Base-by-base conservation (phyloP, 352 stramenopile species). In the Peronosclerospora sorghi region DNA sequence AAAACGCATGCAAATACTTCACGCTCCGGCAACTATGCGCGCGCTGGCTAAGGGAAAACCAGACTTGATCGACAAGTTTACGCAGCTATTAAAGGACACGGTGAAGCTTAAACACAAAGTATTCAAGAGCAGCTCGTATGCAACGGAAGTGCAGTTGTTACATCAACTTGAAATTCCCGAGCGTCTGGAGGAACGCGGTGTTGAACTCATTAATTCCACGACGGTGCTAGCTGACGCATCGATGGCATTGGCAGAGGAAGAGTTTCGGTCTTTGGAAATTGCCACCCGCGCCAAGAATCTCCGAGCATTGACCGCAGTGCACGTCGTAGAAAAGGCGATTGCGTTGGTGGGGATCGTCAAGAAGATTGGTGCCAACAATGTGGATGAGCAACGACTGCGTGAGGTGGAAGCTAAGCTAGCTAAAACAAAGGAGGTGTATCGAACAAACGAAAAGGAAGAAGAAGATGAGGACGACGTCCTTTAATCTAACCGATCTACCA, bases 31-130 rank as follows among this genome's bases (percentile, higher is more conserved):
- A 23, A 85, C 73, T 9, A 58, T 93, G 35, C 62, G 62, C 0
- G 59, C 69, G 1, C 69, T 51, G 17, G 62, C 66, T 1, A 93
- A 89, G 44, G 83, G 79, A 43, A 93, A 93, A 54, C 63, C 62
- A 0, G 78, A 89, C 49, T 44, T 91, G 37, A 86, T 93, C 19
- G 75, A 88, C 60, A 86, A 83, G 51, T 93, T 91, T 43, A 87
- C 74, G 13, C 71, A 85, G 21, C 44, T 93, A 19, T 42, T 93
- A n/a, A 93, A 93, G 28, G 78, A 93, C 29, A 66, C 71, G 0
- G 81, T 93, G 26, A 89, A 91, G 46, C 62, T 91, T 20, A 87
- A 88, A 48, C 81, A 91, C 64, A 93, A 93, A 56, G 67, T 93
- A 36, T 93, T 91, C 56, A 88, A 88, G 54, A 88, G 74, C 45